Conservation (phyloP, 2,329 filamentous ascomycete genomes). For the Ceratocystis cubensis region DNA sequence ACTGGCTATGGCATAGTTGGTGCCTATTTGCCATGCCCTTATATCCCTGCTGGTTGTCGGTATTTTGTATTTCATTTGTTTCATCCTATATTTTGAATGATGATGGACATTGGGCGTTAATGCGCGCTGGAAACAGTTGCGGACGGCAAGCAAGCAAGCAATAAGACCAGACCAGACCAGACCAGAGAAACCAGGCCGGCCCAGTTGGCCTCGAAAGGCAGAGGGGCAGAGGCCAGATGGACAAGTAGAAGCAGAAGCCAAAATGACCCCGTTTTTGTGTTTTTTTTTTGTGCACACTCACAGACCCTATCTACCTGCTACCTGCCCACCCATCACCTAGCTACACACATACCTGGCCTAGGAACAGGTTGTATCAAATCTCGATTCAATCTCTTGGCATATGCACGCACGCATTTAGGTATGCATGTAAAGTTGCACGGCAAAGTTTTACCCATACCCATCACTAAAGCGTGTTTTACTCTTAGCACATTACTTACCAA, state of each 20-base stretch:
- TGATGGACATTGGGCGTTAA: slow-evolving; percentile 3
- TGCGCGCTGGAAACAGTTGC: neutral
- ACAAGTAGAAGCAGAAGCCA: neutral
- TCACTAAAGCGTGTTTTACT: no score
- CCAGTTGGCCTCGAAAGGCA: neutral
- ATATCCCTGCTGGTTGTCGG: neutral
- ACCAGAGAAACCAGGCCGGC: neutral
- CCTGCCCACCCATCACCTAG: no score
- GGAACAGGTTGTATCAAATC: slow-evolving; percentile 7
- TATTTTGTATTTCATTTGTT: neutral
- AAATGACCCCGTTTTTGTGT: no score
- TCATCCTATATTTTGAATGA: neutral
- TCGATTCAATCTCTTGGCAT: slow-evolving; percentile 8
- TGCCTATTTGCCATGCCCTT: neutral
- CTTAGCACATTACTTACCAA: no score
- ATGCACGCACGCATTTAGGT: neutral
- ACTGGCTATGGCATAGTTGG: neutral
- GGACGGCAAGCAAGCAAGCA: no score
- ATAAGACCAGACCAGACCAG: neutral
- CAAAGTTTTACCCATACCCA: neutral
- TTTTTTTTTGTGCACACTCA: no score
- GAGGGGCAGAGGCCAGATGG: neutral
- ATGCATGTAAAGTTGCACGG: slow-evolving; percentile 1
- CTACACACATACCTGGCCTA: neutral
- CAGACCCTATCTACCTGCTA: no score